Evolutionary conservation across 805 yeast genomes (phyloP), one percentile per base, ranked within the genome.

Genomic region (Nakazawaea ambrosiae): DNA sequence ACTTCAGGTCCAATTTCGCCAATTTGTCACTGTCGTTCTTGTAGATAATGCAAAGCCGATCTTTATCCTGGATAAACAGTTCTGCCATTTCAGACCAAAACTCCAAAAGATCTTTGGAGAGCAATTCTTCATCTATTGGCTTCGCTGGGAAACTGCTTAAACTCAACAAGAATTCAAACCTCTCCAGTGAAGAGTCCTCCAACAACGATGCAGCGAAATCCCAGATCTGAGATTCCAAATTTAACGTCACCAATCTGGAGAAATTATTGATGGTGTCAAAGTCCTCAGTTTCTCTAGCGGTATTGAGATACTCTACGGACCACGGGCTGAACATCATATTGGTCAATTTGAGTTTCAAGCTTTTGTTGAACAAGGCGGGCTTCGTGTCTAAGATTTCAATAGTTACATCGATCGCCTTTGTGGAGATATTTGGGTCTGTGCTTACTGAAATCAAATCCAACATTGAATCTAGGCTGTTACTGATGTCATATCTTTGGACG

Each of bases 41-140:
- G 29, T 69, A 48, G 1, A 61, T 39, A 0, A 49, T 37, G 3
- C 48, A 28, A 4, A 68, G 32, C 3, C 55, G 34, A n/a, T 68
- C 73, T 24, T 58, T 58, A 43, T 76, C 80, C 46, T 67, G 75
- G 27, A 63, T 54, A 44, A 71, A 74, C 1, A 68, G 60, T 40
- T 80, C 87, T 5, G 78, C 70, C 23, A 81, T 57, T 37, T 77
- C 79, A 34, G 71, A 66, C 94, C 94, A 84, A 49, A 83, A 80
- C 24, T 74, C 72, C 7, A 79, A 63, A 49, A 82, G 66, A 40
- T 66, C 70, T 29, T 58, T 63, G 0, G 80, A 73, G 6, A 79
- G 61, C 12, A 57, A 53, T 53, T 83, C 94, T 27, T 81, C 82
- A 1, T 63, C 47, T 3, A 78, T 64, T 0, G 92, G 81, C 5